Evolutionary conservation across 257 asterid species (phyloP).

Genomic region (Asclepias syriaca): DNA sequence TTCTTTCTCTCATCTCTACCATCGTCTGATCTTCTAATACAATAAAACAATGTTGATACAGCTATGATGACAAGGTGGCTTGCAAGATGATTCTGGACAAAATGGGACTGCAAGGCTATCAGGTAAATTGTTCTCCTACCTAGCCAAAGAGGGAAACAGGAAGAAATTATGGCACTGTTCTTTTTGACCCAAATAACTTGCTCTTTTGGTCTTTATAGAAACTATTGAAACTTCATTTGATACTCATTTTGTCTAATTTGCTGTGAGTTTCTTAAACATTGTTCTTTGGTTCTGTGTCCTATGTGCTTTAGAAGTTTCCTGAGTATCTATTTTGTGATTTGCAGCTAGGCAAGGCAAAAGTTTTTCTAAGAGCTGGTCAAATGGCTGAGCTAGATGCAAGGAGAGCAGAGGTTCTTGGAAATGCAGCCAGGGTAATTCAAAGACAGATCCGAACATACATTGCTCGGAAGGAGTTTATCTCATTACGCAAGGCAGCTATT

Average conservation of each 20-base stretch:
- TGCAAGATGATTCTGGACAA: conserved; percentile 84
- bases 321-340: conserved; percentile 20
- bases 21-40: conserved; percentile 8
- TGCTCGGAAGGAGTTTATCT: conserved; percentile 78
- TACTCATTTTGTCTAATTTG: background rate
- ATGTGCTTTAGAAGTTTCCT: background rate
- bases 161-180: background rate
- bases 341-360: conserved; percentile 97
- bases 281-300: background rate
- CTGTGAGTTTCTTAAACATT: background rate
- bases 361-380: conserved; percentile 98
- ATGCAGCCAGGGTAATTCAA: conserved; percentile 94
- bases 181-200: background rate
- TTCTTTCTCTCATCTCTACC: background rate
- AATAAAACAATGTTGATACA: conserved; percentile 27
- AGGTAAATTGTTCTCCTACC: conserved; percentile 42
- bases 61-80: conserved; percentile 82
- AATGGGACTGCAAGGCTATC: conserved; percentile 86
- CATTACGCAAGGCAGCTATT: conserved; percentile 71
- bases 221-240: background rate
- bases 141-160: background rate
- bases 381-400: conserved; percentile 98
- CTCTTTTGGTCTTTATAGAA: background rate
- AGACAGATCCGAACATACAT: conserved; percentile 90
- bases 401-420: conserved; percentile 96